phyloP scores from a whole-genome alignment of 2,329 filamentous ascomycete genomes.

The Diaporthe citri region DNA sequence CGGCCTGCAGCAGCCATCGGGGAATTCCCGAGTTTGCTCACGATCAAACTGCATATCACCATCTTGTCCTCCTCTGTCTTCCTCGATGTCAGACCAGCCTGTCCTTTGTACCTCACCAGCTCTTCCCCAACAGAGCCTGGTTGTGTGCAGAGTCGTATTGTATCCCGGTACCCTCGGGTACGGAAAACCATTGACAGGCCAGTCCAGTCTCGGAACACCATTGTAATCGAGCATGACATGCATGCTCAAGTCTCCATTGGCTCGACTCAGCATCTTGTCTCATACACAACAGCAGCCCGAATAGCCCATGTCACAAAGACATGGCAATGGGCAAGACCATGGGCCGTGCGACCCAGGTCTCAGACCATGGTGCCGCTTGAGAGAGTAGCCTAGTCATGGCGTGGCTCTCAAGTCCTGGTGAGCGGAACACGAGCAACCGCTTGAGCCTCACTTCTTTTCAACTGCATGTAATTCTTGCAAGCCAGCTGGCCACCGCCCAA shows the following conservation, averaged over 20 bases:
- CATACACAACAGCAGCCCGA: background rate
- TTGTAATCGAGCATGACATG: background rate
- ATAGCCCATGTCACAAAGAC: background rate
- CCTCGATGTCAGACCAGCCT: background rate
- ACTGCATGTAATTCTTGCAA: background rate
- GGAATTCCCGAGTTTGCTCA: background rate
- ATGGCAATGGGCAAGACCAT: background rate
- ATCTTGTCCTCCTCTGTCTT: background rate
- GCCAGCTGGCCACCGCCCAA: background rate
- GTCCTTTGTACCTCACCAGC: too few relatives aligned
- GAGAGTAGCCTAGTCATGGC: background rate
- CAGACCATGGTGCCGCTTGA: background rate
- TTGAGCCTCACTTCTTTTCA: background rate
- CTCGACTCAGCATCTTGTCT: background rate
- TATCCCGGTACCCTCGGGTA: too few relatives aligned
- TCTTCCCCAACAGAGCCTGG: background rate
- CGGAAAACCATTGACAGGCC: background rate
- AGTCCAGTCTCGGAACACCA: background rate
- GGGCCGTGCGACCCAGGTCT: background rate
- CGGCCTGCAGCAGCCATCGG: conserved; percentile 5
- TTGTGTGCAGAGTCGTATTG: background rate
- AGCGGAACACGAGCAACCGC: background rate
- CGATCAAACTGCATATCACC: background rate
- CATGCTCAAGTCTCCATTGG: background rate
- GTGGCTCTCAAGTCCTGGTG: background rate